Base-by-base conservation (phyloP, 139 green algal genomes). In the Coelastrella sp. region DNA sequence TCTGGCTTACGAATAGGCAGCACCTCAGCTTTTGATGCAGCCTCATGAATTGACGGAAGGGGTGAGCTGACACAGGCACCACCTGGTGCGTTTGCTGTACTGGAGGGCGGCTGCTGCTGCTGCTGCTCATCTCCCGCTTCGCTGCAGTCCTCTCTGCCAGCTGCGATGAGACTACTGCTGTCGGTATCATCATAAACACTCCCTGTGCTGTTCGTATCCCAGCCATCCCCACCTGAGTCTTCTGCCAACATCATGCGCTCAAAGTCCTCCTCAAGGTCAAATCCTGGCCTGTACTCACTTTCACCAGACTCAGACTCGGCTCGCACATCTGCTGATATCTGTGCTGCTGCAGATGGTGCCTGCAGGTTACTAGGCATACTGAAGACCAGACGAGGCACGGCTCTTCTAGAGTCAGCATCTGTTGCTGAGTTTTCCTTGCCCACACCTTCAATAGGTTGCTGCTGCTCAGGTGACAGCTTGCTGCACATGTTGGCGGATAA, bases 251-350 rank as follows among this genome's bases (percentile, higher is more conserved):
- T 60, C 35, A 72, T 51, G 34, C 27, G 80, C 67, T 71, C 45
- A 57, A 86, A 53, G 48, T 86, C 80, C 27, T 86, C 80, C 7
- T 86, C 80, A 5, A 86, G 48, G n/a, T 86, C 80, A 25, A 27
- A 85, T 2, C 79, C 79, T 27, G 57, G 57, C 59, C 77, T 50
- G 59, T 72, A 84, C 3, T 11, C 50, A 60, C 5, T 30, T 13
- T 4, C 53, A 37, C 8, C 71, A 63, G 2, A 32, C 8, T 79
- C 43, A 48, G 19, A 32, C 0, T 0, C 72, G 19, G 45, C 72
- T 2, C n/a, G n/a, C n/a, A 43, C 25, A 5, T 53, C 3, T 53
- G 30, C 7, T 59, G 4, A 23, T 37, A 9, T 2, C 2, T 37
- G 2, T 51, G 34, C 69, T 60, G 41, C 40, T 17, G 72, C 72